phyloP scores from a whole-genome alignment of 257 asterid species.

The Solanum sitiens region DNA sequence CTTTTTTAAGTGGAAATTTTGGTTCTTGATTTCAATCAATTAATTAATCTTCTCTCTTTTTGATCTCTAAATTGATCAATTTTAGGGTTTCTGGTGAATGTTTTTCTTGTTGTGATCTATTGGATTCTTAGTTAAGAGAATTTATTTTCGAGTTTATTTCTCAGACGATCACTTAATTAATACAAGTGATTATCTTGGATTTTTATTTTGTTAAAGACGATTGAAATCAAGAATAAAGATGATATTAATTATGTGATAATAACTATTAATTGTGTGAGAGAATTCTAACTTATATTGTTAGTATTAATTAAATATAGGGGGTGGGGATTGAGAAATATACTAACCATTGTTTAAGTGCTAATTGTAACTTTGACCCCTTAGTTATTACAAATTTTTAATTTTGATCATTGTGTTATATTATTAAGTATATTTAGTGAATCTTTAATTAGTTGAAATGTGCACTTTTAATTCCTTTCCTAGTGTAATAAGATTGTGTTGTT shows the following conservation, averaged over 20 bases:
- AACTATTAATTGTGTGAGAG: no score
- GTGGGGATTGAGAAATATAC: no score
- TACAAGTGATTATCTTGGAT: fast-evolving
- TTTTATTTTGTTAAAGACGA: no score
- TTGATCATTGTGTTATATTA: no score
- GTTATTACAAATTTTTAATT: no score
- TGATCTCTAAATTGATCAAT: neutral
- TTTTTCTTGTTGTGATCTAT: neutral
- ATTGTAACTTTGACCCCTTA: no score
- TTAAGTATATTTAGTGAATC: no score
- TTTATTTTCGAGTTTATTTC: neutral
- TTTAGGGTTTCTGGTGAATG: neutral
- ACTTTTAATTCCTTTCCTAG: neutral
- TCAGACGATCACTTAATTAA: neutral
- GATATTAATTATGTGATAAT: neutral
- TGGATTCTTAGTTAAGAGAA: neutral
- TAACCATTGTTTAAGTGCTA: no score
- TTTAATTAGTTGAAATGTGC: neutral
- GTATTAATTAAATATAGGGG: neutral
- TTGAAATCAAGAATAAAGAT: no score
- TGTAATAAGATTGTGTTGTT: neutral
- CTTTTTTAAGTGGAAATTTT: neutral
- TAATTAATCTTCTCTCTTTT: neutral
- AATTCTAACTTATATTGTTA: no score
- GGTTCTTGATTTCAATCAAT: neutral